Conservation (phyloP, 2,329 filamentous ascomycete genomes). For the Tolypocladium amazonense region DNA sequence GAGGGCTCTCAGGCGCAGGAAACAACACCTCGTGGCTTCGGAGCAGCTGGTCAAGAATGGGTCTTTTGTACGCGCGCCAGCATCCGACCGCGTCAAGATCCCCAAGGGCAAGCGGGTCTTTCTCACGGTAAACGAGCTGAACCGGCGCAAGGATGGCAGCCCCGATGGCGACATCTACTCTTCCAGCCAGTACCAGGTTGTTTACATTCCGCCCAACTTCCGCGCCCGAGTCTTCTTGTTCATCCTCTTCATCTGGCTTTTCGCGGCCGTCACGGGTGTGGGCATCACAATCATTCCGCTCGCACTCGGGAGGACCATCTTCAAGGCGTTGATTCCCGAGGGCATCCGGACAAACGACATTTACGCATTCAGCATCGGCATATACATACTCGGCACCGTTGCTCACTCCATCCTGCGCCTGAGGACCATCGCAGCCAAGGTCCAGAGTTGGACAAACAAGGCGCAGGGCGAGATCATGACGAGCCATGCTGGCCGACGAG, state of each 20-base stretch:
- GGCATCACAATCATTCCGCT: constrained; percentile 78
- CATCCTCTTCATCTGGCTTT: constrained; percentile 84
- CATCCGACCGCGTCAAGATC: constrained; percentile 89
- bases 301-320: constrained; percentile 70
- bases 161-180: constrained; percentile 38
- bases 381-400: constrained; percentile 65
- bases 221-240: constrained; percentile 70
- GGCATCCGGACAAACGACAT: constrained; percentile 81
- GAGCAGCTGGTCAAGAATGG: constrained; percentile 58
- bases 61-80: constrained; percentile 81
- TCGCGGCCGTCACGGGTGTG: constrained; percentile 80
- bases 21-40: constrained; percentile 33
- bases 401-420: constrained; percentile 51
- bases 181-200: constrained; percentile 54
- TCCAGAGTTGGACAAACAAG: constrained; percentile 17
- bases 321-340: constrained; percentile 60
- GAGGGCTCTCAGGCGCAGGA: constrained; percentile 24
- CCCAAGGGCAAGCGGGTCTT: constrained; percentile 78
- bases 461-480: constrained; percentile 11
- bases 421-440: constrained; percentile 23
- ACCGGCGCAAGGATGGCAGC: constrained; percentile 52
- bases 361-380: constrained; percentile 86
- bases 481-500: constrained; percentile 12
- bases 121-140: constrained; percentile 55
- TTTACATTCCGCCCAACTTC: constrained; percentile 82